phyloP scores from a whole-genome alignment of 2,329 filamentous ascomycete species.

The Monosporascus sp. region DNA sequence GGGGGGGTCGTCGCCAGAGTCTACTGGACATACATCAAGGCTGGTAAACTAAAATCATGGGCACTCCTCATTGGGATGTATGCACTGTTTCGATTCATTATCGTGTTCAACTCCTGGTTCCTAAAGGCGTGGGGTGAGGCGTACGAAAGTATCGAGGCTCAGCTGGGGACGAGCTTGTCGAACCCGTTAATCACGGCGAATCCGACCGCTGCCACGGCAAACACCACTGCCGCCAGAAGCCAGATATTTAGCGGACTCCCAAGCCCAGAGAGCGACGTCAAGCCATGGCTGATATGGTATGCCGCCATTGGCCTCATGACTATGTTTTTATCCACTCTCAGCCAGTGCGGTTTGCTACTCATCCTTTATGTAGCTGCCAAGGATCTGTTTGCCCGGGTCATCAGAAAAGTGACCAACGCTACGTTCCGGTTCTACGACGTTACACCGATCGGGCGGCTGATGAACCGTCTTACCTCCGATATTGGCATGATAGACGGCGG shows the following conservation, averaged over 20 bases:
- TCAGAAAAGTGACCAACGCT: conserved; percentile 69
- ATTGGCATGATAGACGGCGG: conserved; percentile 85
- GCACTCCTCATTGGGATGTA: conserved; percentile 57
- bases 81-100: conserved; percentile 55
- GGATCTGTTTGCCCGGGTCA: conserved; percentile 66
- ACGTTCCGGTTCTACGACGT: conserved; percentile 90
- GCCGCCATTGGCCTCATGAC: conserved; percentile 59
- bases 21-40: conserved; percentile 82
- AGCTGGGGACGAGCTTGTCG: conserved; percentile 3
- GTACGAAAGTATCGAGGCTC: conserved; percentile 41
- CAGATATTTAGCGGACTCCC: conserved; percentile 51
- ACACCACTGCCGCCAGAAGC: conserved; percentile 8
- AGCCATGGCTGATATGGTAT: conserved; percentile 70
- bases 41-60: conserved; percentile 74
- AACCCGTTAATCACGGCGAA: neutral
- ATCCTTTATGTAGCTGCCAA: conserved; percentile 77
- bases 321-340: conserved; percentile 53
- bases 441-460: conserved; percentile 80
- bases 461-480: conserved; percentile 88
- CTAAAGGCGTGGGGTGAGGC: conserved; percentile 83
- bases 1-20: conserved; percentile 71
- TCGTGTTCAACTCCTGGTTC: conserved; percentile 70
- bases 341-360: conserved; percentile 64
- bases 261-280: conserved; percentile 59
- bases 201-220: neutral